Conservation (phyloP, 164 flowering plant genomes). For the Kalanchoe fedtschenkoi region DNA sequence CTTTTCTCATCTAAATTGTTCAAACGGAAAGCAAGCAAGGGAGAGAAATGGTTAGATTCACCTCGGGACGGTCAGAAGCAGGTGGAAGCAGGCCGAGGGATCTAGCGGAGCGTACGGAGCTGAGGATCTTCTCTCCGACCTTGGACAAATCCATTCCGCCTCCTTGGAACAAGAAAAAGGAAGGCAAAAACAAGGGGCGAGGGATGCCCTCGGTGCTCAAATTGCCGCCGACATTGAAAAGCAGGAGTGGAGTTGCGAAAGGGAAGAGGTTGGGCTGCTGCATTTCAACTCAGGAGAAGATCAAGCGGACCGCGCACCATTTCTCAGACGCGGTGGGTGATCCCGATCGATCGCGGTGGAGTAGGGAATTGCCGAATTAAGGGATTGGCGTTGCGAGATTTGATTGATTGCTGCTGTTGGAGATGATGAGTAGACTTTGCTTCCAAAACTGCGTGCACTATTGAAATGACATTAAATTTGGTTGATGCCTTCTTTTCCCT, state of each 20-base stretch:
- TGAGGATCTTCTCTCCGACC: slow-evolving; percentile 88
- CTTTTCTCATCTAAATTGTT: background rate
- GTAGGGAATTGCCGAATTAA: too few relatives aligned
- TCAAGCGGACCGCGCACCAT: background rate
- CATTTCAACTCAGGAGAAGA: background rate
- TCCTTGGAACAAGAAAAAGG: slow-evolving; percentile 51
- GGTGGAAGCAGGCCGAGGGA: slow-evolving; percentile 78
- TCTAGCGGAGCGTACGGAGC: slow-evolving; percentile 88
- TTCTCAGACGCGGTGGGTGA: background rate
- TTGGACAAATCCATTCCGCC: slow-evolving; percentile 88
- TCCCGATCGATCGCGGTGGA: slow-evolving; percentile 2
- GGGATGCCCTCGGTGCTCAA: slow-evolving; percentile 45
- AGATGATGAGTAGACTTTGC: too few relatives aligned
- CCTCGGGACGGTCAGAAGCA: slow-evolving; percentile 88
- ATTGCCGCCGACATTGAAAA: slow-evolving; percentile 21
- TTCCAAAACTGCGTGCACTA: too few relatives aligned
- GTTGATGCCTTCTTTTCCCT: too few relatives aligned
- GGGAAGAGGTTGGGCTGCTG: slow-evolving; percentile 36
- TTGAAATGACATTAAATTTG: too few relatives aligned
- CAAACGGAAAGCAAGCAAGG: background rate
- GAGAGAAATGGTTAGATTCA: slow-evolving; percentile 10
- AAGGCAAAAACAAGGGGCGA: slow-evolving; percentile 48
- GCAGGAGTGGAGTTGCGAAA: slow-evolving; percentile 20
- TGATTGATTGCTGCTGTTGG: too few relatives aligned
- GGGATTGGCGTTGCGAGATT: too few relatives aligned